Percentiles rank a stretch among this genome's conserved stretches.
Conservation (phyloP, 2,329 filamentous ascomycete genomes). For the Cephalotrichum gorgonifer region DNA sequence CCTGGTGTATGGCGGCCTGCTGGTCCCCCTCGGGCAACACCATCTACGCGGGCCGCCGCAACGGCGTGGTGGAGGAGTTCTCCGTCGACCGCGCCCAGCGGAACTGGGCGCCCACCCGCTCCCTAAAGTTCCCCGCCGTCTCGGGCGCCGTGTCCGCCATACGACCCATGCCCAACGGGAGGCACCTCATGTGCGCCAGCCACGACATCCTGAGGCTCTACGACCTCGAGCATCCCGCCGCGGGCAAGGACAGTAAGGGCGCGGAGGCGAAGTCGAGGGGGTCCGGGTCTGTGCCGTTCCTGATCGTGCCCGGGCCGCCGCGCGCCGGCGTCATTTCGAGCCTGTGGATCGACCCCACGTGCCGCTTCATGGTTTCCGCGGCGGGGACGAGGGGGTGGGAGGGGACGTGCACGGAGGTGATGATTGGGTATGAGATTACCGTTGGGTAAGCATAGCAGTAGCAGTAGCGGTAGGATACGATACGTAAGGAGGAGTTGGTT, state of each 20-base stretch:
- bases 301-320: conserved; percentile 84
- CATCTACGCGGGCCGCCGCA: conserved; percentile 85
- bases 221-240: conserved; percentile 62
- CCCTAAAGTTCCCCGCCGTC: conserved; percentile 79
- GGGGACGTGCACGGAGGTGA: conserved; percentile 75
- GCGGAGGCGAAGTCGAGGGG: not conserved
- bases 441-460: conserved; percentile 12
- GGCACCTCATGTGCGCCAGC: conserved; percentile 85
- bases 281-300: conserved; percentile 62
- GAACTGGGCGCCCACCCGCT: conserved; percentile 58
- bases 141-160: conserved; percentile 85
- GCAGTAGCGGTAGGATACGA: too few relatives aligned
- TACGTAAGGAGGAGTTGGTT: too few relatives aligned
- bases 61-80: conserved; percentile 91
- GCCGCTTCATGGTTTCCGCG: conserved; percentile 82
- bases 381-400: conserved; percentile 95
- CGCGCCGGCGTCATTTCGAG: conserved; percentile 79
- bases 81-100: conserved; percentile 68
- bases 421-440: conserved; percentile 87
- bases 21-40: conserved; percentile 95
- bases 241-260: not conserved
- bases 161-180: conserved; percentile 81
- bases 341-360: conserved; percentile 78
- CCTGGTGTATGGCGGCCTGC: conserved; percentile 96
- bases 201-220: conserved; percentile 92